Percentiles rank a stretch among this genome's conserved stretches.
Conservation (phyloP, 495 filamentous ascomycete genomes). For the Lepidopterella palustris region DNA sequence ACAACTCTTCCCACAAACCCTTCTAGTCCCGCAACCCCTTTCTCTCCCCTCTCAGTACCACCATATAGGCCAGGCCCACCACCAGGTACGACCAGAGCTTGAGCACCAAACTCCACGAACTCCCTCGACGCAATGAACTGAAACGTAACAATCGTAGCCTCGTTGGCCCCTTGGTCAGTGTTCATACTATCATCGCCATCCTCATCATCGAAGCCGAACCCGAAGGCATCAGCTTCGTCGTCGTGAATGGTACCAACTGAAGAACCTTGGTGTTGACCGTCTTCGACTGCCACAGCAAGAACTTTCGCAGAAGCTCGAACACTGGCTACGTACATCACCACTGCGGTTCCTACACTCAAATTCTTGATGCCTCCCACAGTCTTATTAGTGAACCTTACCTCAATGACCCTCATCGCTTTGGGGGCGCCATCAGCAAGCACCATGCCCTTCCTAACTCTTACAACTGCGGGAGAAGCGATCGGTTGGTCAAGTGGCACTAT, state of each 20-base stretch:
- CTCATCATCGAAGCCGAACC: constrained; percentile 33
- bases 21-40: constrained; percentile 57
- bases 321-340: constrained; percentile 79
- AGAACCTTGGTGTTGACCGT: neutral
- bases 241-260: constrained; percentile 55
- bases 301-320: constrained; percentile 76
- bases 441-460: constrained; percentile 75
- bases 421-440: constrained; percentile 54
- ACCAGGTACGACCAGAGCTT: constrained; percentile 71
- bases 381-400: constrained; percentile 34
- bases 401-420: constrained; percentile 52
- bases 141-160: constrained; percentile 61
- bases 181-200: constrained; percentile 11
- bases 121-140: constrained; percentile 69
- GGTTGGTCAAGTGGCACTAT: constrained; percentile 49
- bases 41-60: constrained; percentile 46
- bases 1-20: constrained; percentile 59
- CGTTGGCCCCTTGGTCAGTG: constrained; percentile 9
- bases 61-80: constrained; percentile 45
- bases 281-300: constrained; percentile 44
- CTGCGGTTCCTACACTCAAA: constrained; percentile 52
- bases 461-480: constrained; percentile 33
- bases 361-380: constrained; percentile 13
- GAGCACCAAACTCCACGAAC: constrained; percentile 76
- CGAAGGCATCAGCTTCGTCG: constrained; percentile 36